These are phyloP conservation scores for Saccharum spontaneum DNA, from an alignment of 176 grass and related monocot genomes.

Conservation along the genomic window DNA sequence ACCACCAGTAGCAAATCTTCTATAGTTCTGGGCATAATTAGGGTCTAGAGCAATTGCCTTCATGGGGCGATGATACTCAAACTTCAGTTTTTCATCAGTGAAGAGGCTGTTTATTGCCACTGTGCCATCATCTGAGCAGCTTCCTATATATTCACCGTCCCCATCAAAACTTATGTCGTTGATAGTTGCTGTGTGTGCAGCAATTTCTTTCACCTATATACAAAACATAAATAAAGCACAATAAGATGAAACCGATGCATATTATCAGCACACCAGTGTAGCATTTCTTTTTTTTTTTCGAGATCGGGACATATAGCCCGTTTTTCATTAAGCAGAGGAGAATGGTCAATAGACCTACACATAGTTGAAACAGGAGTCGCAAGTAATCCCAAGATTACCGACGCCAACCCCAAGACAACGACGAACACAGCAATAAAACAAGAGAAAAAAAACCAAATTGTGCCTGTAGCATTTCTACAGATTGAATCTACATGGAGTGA, in stretches of 20 bases:
- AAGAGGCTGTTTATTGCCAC: conserved; percentile 89
- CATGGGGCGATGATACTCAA: conserved; percentile 95
- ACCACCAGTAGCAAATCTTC: conserved; percentile 89
- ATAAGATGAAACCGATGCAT: conserved; percentile 3
- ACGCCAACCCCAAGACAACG: too few relatives aligned
- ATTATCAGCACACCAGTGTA: neutral
- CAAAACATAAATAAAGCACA: conserved; percentile 20
- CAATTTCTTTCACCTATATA: conserved; percentile 70
- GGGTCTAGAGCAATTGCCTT: conserved; percentile 95
- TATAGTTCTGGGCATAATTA: conserved; percentile 70
- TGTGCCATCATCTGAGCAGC: conserved; percentile 96
- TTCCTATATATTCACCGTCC: conserved; percentile 86
- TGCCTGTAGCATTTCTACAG: conserved; percentile 14
- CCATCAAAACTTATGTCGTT: conserved; percentile 92
- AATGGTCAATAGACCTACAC: too few relatives aligned
- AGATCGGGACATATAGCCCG: too few relatives aligned
- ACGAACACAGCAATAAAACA: too few relatives aligned
- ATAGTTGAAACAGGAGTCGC: too few relatives aligned
- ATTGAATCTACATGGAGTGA: neutral
- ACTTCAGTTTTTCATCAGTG: conserved; percentile 87
- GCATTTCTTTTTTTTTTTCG: too few relatives aligned
- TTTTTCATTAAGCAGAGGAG: too few relatives aligned
- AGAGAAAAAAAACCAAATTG: too few relatives aligned
- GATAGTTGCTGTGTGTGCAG: conserved; percentile 79
- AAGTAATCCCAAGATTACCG: too few relatives aligned